These are phyloP conservation scores for Chaetomium fimeti DNA, from an alignment of 495 filamentous ascomycete species.

Conservation along the genomic window DNA sequence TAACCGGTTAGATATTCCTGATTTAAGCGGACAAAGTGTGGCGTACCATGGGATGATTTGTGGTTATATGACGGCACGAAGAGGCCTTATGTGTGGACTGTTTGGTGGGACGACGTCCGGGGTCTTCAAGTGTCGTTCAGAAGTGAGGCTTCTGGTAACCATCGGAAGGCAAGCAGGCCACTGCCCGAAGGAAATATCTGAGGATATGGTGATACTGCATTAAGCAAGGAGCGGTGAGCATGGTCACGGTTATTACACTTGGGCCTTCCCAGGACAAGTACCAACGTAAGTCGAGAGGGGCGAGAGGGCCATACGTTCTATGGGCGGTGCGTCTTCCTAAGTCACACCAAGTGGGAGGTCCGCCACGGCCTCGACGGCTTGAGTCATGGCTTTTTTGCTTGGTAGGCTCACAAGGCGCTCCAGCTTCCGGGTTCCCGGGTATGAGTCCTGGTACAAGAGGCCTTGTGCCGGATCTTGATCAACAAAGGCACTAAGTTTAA, in stretches of 20 bases:
- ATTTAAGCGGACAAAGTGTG: too few species aligned
- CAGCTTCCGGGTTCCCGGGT: constrained; percentile 3
- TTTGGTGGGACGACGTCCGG: neutral
- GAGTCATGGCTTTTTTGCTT: neutral
- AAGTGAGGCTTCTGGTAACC: neutral
- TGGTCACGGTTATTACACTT: neutral
- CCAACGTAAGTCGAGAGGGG: too few species aligned
- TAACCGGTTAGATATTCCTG: too few species aligned
- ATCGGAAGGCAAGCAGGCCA: neutral
- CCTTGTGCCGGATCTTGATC: constrained; percentile 10
- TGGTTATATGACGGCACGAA: too few species aligned
- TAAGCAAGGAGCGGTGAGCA: neutral
- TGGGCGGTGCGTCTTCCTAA: neutral
- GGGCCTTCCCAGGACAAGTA: too few species aligned
- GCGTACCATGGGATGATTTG: too few species aligned
- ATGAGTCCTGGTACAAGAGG: neutral
- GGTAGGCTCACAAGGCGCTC: neutral
- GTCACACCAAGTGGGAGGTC: neutral
- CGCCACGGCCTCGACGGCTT: neutral
- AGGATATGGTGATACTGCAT: neutral
- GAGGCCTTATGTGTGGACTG: neutral
- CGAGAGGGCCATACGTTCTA: too few species aligned
- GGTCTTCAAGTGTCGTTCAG: neutral
- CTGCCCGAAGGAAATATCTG: neutral
- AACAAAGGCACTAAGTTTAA: neutral